Evolutionary conservation across 352 stramenopile genomes (phyloP).

Genomic region (Phytopythium cucurbitacearum): DNA sequence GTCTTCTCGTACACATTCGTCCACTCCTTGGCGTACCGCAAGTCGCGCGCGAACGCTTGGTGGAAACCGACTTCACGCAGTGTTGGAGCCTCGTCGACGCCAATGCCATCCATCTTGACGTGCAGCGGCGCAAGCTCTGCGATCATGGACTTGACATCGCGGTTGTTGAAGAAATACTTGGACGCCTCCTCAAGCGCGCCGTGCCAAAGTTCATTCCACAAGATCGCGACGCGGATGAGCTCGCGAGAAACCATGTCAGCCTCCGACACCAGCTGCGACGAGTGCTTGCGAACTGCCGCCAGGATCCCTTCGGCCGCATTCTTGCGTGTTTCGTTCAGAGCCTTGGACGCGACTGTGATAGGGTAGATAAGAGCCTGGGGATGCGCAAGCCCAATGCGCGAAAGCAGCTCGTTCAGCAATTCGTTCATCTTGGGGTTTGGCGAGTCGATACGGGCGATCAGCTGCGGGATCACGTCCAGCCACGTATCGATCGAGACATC

Average conservation of each 20-base stretch:
- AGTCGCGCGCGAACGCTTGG: constrained; percentile 92
- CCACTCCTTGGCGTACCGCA: constrained; percentile 85
- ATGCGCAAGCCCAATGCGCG: constrained; percentile 92
- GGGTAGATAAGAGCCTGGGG: constrained; percentile 99
- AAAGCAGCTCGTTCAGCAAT: constrained; percentile 83
- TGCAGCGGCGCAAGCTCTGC: constrained; percentile 95
- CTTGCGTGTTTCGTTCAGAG: constrained; percentile 88
- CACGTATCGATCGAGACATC: constrained; percentile 97
- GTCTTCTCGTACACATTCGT: constrained; percentile 76
- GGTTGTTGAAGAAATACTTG: constrained; percentile 97
- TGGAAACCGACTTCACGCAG: constrained; percentile 83
- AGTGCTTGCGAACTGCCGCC: constrained; percentile 93
- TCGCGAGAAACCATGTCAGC: constrained; percentile 94
- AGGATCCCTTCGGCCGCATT: constrained; percentile 94
- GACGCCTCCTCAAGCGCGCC: constrained; percentile 97
- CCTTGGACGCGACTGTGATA: constrained; percentile 97
- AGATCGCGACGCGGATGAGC: constrained; percentile 98
- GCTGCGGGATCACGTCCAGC: constrained; percentile 98
- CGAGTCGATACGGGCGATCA: constrained; percentile 93
- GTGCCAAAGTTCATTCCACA: constrained; percentile 99
- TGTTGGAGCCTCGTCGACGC: constrained; percentile 60
- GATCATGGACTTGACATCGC: constrained; percentile 96
- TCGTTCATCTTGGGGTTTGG: constrained; percentile 77
- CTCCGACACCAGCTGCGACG: constrained; percentile 96
- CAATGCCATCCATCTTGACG: constrained; percentile 78